These are phyloP conservation scores for Cordyceps cicadae DNA, from an alignment of 2,329 filamentous ascomycete species.

Conservation along the genomic window DNA sequence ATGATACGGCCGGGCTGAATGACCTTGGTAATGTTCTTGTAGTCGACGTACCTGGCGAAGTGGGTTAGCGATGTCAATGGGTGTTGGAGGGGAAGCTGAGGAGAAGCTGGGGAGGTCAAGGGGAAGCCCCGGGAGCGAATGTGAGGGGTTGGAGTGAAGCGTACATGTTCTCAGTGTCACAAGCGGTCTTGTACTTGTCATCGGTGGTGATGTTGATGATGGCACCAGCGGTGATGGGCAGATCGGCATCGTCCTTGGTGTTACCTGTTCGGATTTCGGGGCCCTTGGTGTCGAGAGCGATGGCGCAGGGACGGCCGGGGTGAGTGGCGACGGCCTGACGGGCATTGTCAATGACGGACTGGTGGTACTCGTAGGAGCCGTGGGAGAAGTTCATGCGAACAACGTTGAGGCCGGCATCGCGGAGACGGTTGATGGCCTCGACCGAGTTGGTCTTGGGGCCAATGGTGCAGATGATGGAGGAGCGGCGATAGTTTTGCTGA, in stretches of 20 bases:
- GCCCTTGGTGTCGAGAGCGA: slow-evolving; percentile 74
- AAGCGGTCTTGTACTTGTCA: slow-evolving; percentile 76
- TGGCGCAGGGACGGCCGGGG: slow-evolving; percentile 80
- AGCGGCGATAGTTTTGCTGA: slow-evolving; percentile 84
- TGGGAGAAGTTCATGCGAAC: slow-evolving; percentile 99
- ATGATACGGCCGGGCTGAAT: slow-evolving; percentile 85
- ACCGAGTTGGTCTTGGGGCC: slow-evolving; percentile 98
- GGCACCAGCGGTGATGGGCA: slow-evolving; percentile 74
- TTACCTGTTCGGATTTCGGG: slow-evolving; percentile 56
- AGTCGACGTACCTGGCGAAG: slow-evolving; percentile 75
- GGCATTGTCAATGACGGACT: slow-evolving; percentile 95
- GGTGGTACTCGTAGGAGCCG: slow-evolving; percentile 79
- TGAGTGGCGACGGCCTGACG: slow-evolving; percentile 74
- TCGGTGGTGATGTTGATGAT: slow-evolving; percentile 96
- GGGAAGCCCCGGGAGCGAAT: neutral
- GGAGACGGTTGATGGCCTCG: slow-evolving; percentile 92
- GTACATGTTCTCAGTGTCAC: slow-evolving; percentile 90
- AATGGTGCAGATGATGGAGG: slow-evolving; percentile 98
- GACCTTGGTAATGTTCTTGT: slow-evolving; percentile 99
- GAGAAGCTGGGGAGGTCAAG: neutral
- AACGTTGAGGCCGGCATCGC: slow-evolving; percentile 86
- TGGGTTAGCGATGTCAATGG: slow-evolving; percentile 7
- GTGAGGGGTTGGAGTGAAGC: slow-evolving; percentile 23
- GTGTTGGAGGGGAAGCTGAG: neutral
- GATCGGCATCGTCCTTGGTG: slow-evolving; percentile 77